Evolutionary conservation across 2,329 filamentous ascomycete species (phyloP).

Genomic region (Botrytis pseudocinerea): DNA sequence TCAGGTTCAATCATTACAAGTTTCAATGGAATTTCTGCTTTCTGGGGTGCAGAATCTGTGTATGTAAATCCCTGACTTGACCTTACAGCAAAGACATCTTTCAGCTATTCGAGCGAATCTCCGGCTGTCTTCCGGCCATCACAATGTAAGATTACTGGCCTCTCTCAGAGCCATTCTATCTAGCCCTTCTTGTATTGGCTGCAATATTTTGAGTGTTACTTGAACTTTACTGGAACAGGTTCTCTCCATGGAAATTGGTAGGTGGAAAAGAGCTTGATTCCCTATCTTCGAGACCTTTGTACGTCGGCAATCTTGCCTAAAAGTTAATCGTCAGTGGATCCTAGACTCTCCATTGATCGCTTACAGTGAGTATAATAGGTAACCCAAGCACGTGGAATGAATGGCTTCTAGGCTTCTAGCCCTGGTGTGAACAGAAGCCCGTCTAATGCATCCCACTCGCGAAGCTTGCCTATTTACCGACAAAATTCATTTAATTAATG

Average conservation of each 20-base stretch:
- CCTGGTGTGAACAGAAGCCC: too few species aligned
- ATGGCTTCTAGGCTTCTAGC: neutral
- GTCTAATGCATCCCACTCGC: too few species aligned
- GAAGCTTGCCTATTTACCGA: too few species aligned
- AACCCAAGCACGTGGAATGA: neutral
- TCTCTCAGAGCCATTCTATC: neutral
- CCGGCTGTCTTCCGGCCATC: too few species aligned
- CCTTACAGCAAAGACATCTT: too few species aligned
- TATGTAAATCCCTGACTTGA: too few species aligned
- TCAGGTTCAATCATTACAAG: too few species aligned
- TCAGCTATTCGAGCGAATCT: too few species aligned
- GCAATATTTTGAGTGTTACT: neutral
- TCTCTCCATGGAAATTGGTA: neutral
- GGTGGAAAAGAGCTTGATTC: neutral
- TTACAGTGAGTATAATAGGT: neutral
- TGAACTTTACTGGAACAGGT: rapidly evolving
- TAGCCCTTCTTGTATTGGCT: neutral
- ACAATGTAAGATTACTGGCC: too few species aligned
- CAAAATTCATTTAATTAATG: too few species aligned
- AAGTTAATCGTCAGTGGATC: neutral
- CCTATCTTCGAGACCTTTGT: neutral
- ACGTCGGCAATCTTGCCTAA: neutral
- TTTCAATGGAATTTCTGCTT: too few species aligned
- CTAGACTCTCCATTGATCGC: neutral
- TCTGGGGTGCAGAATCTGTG: too few species aligned